Percentiles rank a stretch among this genome's conserved stretches.
phyloP scores from a whole-genome alignment of 2,329 filamentous ascomycete species.

The Ceratocystis smalleyi region DNA sequence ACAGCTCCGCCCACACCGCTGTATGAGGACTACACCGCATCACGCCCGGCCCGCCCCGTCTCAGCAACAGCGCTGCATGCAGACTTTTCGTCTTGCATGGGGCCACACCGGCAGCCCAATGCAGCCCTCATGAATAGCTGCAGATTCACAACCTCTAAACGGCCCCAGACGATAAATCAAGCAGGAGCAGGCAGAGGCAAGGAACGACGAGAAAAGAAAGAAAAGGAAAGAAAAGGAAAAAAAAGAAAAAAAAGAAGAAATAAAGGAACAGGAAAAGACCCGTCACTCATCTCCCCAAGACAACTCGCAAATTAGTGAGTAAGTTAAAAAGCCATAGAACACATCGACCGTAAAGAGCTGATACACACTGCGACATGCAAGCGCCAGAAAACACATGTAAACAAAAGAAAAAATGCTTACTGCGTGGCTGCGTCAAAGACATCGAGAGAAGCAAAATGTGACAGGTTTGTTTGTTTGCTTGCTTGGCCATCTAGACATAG shows the following conservation, averaged over 20 bases:
- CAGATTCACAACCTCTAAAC: not conserved
- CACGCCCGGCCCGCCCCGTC: not conserved
- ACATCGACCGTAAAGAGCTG: not conserved
- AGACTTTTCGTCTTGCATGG: not conserved
- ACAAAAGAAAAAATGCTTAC: not conserved
- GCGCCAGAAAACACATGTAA: not conserved
- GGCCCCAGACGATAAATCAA: not conserved
- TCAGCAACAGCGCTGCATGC: not conserved
- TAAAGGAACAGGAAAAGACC: no score
- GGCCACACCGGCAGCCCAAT: not conserved
- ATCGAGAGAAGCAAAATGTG: not conserved
- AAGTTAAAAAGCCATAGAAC: not conserved
- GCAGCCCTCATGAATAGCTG: not conserved
- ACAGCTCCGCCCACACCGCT: not conserved
- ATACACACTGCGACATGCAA: not conserved
- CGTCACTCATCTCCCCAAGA: not conserved
- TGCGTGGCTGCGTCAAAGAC: not conserved
- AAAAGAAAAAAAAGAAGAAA: not conserved
- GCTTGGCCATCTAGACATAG: not conserved
- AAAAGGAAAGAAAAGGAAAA: not conserved
- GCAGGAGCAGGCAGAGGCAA: not conserved
- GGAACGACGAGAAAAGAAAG: not conserved
- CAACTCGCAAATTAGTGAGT: not conserved
- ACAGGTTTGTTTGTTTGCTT: not conserved
- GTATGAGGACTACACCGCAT: not conserved